Percentiles rank a stretch among this genome's conserved stretches.
Evolutionary conservation across 345 rosid species (phyloP).

Genomic region (Salix suchowensis): DNA sequence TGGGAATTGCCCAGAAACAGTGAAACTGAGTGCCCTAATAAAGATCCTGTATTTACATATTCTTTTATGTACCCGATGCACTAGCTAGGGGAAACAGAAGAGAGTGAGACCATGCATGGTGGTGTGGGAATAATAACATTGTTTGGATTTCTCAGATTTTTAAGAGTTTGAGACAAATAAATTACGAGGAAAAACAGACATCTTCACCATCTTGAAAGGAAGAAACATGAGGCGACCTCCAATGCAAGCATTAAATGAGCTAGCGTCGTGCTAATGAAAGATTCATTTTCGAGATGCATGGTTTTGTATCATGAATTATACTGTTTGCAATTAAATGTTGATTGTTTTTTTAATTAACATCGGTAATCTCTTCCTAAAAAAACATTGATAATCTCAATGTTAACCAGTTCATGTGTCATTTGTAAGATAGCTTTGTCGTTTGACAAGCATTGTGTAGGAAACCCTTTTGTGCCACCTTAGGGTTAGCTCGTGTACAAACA

Average conservation of each 20-base stretch:
- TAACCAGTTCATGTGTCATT: not conserved
- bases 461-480: not conserved
- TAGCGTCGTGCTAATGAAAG: constrained; percentile 28
- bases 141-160: constrained; percentile 12
- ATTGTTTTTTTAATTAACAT: not conserved
- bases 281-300: constrained; percentile 48
- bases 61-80: constrained; percentile 28
- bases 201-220: constrained; percentile 34
- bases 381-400: constrained; percentile 23
- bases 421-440: not conserved
- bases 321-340: not conserved
- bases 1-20: not conserved
- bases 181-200: constrained; percentile 49
- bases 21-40: not conserved
- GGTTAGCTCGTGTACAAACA: not conserved
- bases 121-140: constrained; percentile 6
- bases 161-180: constrained; percentile 21
- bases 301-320: constrained; percentile 10
- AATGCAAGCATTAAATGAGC: constrained; percentile 52
- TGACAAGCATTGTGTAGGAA: not conserved
- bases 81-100: constrained; percentile 27
- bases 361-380: not conserved
- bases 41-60: not conserved
- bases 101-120: constrained; percentile 3
- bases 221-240: constrained; percentile 32